These are phyloP conservation scores for Toxicodendron radicans DNA, from an alignment of 345 rosid genomes.

Conservation along the genomic window DNA sequence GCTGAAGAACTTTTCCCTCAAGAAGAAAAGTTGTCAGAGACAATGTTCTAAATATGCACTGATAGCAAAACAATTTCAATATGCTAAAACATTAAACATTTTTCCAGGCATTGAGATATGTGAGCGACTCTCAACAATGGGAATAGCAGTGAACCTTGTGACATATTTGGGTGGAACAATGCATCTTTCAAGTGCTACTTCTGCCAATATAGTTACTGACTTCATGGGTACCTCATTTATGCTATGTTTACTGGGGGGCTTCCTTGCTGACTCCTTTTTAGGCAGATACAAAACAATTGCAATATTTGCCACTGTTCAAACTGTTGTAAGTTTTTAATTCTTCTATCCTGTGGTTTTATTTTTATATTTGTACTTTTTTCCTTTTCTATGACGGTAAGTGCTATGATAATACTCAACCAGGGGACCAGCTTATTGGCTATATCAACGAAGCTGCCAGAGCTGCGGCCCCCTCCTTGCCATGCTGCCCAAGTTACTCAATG, in stretches of 20 bases:
- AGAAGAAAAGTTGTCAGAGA: not conserved
- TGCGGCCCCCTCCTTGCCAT: slow-evolving; percentile 68
- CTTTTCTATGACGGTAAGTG: not conserved
- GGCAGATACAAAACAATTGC: slow-evolving; percentile 74
- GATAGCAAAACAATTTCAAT: not conserved
- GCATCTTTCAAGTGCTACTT: slow-evolving; percentile 64
- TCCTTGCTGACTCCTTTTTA: slow-evolving; percentile 67
- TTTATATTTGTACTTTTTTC: not conserved
- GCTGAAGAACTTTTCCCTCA: not conserved
- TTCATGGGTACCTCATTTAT: slow-evolving; percentile 70
- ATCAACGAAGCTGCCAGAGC: slow-evolving; percentile 54
- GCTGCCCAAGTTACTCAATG: slow-evolving; percentile 37
- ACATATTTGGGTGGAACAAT: slow-evolving; percentile 63
- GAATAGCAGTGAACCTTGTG: slow-evolving; percentile 76
- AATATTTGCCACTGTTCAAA: slow-evolving; percentile 62
- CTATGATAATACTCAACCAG: slow-evolving; percentile 30
- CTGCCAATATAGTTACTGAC: slow-evolving; percentile 68
- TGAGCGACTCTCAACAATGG: slow-evolving; percentile 74
- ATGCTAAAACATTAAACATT: not conserved
- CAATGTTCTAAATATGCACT: not conserved
- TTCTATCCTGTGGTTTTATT: not conserved
- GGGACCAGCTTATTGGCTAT: slow-evolving; percentile 71
- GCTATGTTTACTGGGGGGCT: slow-evolving; percentile 70
- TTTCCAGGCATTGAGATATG: slow-evolving; percentile 55
- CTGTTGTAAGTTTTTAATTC: slow-evolving; percentile 42